A percentile compares a stretch with the other conserved stretches of the same genome.
phyloP scores from a whole-genome alignment of 495 filamentous ascomycete species.

The Articulospora tetracladia region DNA sequence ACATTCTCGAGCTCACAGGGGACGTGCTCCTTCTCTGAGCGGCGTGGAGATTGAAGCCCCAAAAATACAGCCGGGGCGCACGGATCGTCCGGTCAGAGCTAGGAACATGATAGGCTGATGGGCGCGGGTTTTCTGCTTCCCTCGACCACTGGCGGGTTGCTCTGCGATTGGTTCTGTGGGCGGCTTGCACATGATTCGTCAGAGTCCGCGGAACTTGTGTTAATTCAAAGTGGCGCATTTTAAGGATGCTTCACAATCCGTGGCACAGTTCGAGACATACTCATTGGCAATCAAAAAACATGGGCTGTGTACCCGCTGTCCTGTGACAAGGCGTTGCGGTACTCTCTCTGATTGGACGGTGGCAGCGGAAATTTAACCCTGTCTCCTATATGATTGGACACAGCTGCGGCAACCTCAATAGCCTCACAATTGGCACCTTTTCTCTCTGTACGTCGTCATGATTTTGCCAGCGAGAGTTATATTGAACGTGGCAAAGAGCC shows the following conservation, averaged over 20 bases:
- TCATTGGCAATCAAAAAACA: no score
- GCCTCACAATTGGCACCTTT: not conserved
- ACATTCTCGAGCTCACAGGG: constrained; percentile 7
- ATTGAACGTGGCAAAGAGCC: not conserved
- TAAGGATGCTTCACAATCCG: no score
- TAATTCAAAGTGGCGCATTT: no score
- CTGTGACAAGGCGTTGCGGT: constrained; percentile 6
- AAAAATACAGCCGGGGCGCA: not conserved
- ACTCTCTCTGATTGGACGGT: constrained; percentile 3
- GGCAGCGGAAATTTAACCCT: not conserved
- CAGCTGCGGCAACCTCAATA: constrained; percentile 1
- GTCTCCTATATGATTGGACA: constrained; percentile 10
- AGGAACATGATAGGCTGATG: no score
- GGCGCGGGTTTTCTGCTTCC: not conserved
- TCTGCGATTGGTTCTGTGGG: not conserved
- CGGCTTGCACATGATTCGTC: not conserved
- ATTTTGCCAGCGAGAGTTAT: no score
- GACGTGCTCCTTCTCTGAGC: constrained; percentile 12
- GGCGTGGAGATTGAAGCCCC: not conserved
- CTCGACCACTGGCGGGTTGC: not conserved
- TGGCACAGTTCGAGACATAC: no score
- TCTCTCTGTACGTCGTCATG: not conserved
- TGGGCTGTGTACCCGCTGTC: not conserved
- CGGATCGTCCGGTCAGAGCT: not conserved
- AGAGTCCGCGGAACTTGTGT: not conserved